phyloP scores from a whole-genome alignment of 1,284 basidiomycete genomes.

The Trichosporon inkin region DNA sequence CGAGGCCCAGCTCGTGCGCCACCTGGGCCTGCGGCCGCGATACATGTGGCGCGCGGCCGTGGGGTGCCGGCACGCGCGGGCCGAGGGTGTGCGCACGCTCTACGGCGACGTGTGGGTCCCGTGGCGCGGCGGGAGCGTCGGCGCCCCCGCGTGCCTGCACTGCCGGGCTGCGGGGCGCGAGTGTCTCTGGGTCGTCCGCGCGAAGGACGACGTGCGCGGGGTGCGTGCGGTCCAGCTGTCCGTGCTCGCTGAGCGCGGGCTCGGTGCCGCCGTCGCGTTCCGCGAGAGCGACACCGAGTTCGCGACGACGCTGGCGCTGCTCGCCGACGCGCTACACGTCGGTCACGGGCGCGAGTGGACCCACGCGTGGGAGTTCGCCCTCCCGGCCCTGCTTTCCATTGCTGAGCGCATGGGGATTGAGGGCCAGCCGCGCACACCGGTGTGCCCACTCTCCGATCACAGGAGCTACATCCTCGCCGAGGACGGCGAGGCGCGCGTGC shows the following conservation, averaged over 20 bases:
- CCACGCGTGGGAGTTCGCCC: no score
- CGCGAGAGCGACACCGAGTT: no score
- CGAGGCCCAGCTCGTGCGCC: not conserved
- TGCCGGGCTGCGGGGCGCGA: not conserved
- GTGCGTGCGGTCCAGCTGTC: not conserved
- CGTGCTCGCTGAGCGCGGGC: not conserved
- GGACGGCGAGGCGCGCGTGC: not conserved
- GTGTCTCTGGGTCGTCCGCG: not conserved
- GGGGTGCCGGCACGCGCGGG: not conserved
- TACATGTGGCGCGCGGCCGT: not conserved
- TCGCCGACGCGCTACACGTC: no score
- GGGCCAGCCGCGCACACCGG: no score
- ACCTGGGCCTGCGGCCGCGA: not conserved
- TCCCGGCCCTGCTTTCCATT: no score
- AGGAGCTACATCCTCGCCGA: not conserved
- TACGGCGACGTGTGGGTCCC: not conserved
- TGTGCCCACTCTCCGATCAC: no score
- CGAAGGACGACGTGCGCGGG: not conserved
- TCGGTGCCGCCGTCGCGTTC: no score
- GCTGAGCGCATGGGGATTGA: no score
- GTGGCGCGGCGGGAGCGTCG: not conserved
- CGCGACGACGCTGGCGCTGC: no score
- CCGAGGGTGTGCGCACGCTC: not conserved
- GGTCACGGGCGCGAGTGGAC: no score
- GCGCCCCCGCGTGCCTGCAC: not conserved